A percentile compares a stretch with the other conserved stretches of the same genome.
Evolutionary conservation across 1,284 basidiomycete species (phyloP).

Genomic region (Ustilago bromivora): DNA sequence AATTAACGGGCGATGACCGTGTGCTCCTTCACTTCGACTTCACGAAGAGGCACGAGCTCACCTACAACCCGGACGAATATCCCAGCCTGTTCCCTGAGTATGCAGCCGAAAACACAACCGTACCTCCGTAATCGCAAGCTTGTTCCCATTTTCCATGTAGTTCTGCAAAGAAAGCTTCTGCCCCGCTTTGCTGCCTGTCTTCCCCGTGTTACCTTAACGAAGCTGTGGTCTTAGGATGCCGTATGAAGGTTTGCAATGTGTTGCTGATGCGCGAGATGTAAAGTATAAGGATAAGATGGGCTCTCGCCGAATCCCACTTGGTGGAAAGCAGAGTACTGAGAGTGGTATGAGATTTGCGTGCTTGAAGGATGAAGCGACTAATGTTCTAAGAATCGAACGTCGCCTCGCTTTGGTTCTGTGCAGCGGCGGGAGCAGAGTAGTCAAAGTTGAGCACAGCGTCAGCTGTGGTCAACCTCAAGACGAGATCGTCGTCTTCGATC

Average conservation of each 20-base stretch:
- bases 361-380: background rate
- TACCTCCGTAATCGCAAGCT: no score
- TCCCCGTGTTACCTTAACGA: background rate
- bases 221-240: background rate
- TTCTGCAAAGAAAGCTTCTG: background rate
- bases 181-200: slow-evolving; percentile 1
- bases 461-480: background rate
- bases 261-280: slow-evolving; percentile 9
- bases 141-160: background rate
- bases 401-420: slow-evolving; percentile 61
- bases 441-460: background rate
- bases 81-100: background rate
- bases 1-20: slow-evolving; percentile 1
- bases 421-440: background rate
- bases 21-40: slow-evolving; percentile 32
- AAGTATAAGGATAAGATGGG: slow-evolving; percentile 19
- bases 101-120: background rate
- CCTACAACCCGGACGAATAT: no score
- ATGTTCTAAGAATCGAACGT: slow-evolving; percentile 61
- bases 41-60: slow-evolving; percentile 10
- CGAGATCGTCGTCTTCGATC: background rate
- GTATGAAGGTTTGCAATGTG: background rate
- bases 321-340: slow-evolving; percentile 8
- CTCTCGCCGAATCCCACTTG: background rate
- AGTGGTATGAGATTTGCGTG: slow-evolving; percentile 8